Conservation (phyloP, 139 green algal species). For the Closterium sp. region DNA sequence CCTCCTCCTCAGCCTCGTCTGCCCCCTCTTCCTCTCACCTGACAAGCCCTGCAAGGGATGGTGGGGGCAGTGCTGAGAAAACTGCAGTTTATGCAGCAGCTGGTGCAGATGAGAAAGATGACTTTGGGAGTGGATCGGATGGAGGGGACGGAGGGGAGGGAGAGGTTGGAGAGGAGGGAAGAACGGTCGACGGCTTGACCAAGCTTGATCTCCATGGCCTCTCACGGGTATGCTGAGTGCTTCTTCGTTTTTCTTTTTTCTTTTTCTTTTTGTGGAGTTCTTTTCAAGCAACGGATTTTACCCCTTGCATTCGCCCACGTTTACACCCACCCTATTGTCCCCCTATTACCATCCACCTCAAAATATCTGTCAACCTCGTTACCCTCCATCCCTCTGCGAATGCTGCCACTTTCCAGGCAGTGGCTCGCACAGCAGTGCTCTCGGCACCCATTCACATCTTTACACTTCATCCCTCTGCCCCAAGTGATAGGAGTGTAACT, state of each 20-base stretch:
- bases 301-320: too few species aligned
- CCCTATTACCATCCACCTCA: too few species aligned
- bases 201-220: constrained; percentile 39
- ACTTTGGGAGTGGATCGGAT: neutral
- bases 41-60: too few species aligned
- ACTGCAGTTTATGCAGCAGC: too few species aligned
- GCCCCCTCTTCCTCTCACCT: neutral
- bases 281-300: too few species aligned
- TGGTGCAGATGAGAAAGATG: neutral
- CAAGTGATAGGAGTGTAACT: too few species aligned
- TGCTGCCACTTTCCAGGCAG: too few species aligned
- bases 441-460: neutral
- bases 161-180: neutral
- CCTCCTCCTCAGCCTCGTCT: neutral
- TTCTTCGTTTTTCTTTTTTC: constrained; percentile 16
- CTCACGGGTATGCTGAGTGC: constrained; percentile 30
- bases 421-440: too few species aligned
- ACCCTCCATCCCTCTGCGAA: too few species aligned
- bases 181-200: neutral
- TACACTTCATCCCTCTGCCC: neutral
- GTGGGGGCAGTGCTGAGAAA: too few species aligned
- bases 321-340: too few species aligned
- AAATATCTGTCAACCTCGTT: too few species aligned
- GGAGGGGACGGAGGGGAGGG: neutral
- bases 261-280: constrained; percentile 29